phyloP scores from a whole-genome alignment of 176 grass and related monocot genomes.

The Carex cristatella region DNA sequence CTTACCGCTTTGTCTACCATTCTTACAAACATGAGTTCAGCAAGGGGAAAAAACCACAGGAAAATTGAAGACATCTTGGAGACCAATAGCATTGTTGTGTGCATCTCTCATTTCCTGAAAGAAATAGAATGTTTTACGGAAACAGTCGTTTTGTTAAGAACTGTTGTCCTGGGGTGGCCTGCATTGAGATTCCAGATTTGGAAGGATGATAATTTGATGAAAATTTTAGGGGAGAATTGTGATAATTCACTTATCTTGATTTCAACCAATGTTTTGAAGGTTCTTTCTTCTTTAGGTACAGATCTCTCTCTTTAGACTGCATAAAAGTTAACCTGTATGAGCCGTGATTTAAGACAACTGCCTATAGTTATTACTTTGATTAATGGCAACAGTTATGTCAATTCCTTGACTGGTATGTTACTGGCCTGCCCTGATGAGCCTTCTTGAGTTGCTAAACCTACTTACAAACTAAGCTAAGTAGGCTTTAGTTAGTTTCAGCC shows the following conservation, averaged over 20 bases:
- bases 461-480: neutral
- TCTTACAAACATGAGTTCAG: conserved; percentile 31
- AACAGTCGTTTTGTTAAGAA: conserved; percentile 49
- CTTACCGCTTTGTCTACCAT: conserved; percentile 48
- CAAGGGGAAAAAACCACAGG: conserved; percentile 25
- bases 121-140: conserved; percentile 42
- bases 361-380: conserved; percentile 21
- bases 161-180: conserved; percentile 69
- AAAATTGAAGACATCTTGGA: conserved; percentile 69
- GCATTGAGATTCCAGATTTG: conserved; percentile 63
- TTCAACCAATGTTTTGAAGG: conserved; percentile 39
- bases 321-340: conserved; percentile 1
- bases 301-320: conserved; percentile 29
- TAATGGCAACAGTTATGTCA: conserved; percentile 3
- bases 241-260: conserved; percentile 24
- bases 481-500: neutral
- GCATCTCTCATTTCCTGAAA: conserved; percentile 36
- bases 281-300: conserved; percentile 87
- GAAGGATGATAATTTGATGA: conserved; percentile 57
- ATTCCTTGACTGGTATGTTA: neutral
- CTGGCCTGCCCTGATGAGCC: neutral
- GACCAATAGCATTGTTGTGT: conserved; percentile 35
- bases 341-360: neutral
- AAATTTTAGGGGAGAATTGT: conserved; percentile 36
- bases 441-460: neutral